A percentile compares a stretch with the other conserved stretches of the same genome.
Evolutionary conservation across 2,329 filamentous ascomycete species (phyloP).

Genomic region (Pyricularia pennisetigena): DNA sequence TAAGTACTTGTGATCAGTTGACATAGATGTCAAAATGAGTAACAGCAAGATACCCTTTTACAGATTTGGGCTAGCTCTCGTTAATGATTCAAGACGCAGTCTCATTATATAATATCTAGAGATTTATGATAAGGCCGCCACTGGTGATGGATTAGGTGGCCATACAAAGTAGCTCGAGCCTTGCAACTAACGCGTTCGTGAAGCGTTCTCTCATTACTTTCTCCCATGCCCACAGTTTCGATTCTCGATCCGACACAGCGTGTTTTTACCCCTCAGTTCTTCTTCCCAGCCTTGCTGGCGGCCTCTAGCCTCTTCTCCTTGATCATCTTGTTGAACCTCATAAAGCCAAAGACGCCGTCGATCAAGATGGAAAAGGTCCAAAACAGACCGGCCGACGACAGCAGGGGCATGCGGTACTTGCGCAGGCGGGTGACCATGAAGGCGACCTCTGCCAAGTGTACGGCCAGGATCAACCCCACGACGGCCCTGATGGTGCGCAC

Average conservation of each 20-base stretch:
- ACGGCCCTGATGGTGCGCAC: slow-evolving; percentile 49
- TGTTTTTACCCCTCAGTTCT: not conserved
- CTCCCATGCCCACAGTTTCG: not conserved
- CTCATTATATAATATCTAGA: no score
- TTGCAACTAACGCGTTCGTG: not conserved
- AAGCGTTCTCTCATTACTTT: not conserved
- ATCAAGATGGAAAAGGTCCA: slow-evolving; percentile 45
- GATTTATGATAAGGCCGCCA: not conserved
- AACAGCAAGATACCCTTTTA: not conserved
- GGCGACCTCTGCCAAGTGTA: slow-evolving; percentile 57
- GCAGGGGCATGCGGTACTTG: slow-evolving; percentile 35
- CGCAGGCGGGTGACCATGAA: slow-evolving; percentile 37
- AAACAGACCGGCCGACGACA: slow-evolving; percentile 38
- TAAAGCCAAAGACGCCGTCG: slow-evolving; percentile 41
- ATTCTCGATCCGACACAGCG: not conserved
- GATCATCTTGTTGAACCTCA: slow-evolving; percentile 33
- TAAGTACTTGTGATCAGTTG: not conserved
- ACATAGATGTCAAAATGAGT: not conserved
- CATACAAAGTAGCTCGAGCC: not conserved
- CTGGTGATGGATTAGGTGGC: not conserved
- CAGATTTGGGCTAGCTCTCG: not conserved
- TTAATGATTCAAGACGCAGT: no score
- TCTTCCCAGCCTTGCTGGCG: not conserved
- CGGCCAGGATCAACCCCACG: slow-evolving; percentile 45
- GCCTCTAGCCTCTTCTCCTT: slow-evolving; percentile 2